Evolutionary conservation across 2,329 filamentous ascomycete genomes (phyloP).

Genomic region (Cytospora schulzeri): DNA sequence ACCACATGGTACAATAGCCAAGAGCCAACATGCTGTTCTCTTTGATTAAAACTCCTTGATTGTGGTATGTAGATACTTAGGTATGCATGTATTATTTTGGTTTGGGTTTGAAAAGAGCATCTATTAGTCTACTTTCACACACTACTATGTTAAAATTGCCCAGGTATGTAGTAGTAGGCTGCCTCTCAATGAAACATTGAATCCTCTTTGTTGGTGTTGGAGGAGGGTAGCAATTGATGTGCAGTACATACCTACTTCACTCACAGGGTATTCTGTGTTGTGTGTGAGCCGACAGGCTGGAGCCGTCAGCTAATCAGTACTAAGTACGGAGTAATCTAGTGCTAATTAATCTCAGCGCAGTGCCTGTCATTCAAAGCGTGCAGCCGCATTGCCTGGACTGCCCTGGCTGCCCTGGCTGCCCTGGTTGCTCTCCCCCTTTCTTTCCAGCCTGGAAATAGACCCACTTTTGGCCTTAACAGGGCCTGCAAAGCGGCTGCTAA

Average conservation of each 20-base stretch:
- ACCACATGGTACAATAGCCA: constrained; percentile 9
- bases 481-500: neutral
- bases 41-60: no score
- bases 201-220: neutral
- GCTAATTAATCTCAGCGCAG: neutral
- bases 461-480: neutral
- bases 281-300: neutral
- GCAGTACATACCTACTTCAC: neutral
- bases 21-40: neutral
- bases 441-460: neutral
- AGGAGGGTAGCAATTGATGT: neutral
- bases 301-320: neutral
- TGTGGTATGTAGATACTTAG: neutral
- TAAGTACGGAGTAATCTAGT: neutral
- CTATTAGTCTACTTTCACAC: no score
- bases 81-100: neutral
- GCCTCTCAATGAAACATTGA: neutral
- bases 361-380: neutral
- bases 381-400: neutral
- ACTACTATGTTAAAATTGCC: neutral
- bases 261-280: no score
- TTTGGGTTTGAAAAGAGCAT: no score
- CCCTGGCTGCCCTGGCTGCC: no score
- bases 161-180: neutral
- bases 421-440: neutral